phyloP scores from a whole-genome alignment of 2,329 filamentous ascomycete genomes.

The Phaeomoniella chlamydospora region DNA sequence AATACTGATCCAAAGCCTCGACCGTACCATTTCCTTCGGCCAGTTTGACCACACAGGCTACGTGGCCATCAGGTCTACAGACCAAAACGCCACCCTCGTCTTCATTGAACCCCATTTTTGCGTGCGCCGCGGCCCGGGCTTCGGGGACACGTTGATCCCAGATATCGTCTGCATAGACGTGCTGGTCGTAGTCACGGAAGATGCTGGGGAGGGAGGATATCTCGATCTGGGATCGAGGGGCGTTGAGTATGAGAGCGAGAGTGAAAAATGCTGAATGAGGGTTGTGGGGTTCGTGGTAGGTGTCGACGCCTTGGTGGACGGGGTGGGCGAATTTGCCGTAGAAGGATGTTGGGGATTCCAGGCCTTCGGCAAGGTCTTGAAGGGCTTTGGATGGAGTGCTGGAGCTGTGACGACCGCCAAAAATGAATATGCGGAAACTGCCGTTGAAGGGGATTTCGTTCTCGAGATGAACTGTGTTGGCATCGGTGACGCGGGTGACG shows the following conservation, averaged over 20 bases:
- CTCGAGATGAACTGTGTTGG: conserved; percentile 80
- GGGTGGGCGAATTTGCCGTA: conserved; percentile 29
- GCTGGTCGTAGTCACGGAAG: conserved; percentile 62
- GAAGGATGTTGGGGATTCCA: conserved; percentile 25
- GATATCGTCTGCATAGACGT: conserved; percentile 76
- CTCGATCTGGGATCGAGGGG: conserved; percentile 53
- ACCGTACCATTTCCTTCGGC: conserved; percentile 65
- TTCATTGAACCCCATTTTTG: conserved; percentile 70
- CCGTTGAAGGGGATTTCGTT: conserved; percentile 83
- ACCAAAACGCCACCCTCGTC: conserved; percentile 47
- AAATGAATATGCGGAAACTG: conserved; percentile 73
- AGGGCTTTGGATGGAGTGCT: conserved; percentile 42
- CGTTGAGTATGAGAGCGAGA: conserved; percentile 60
- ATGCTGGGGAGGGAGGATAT: conserved; percentile 57
- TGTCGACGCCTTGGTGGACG: conserved; percentile 45
- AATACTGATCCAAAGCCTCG: conserved; percentile 72
- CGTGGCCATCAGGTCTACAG: conserved; percentile 75
- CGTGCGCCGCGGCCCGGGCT: conserved; percentile 61
- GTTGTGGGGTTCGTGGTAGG: conserved; percentile 68
- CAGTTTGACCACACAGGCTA: conserved; percentile 60
- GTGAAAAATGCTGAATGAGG: conserved; percentile 76
- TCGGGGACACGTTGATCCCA: conserved; percentile 56
- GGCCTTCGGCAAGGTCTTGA: conserved; percentile 50
- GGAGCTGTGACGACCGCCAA: conserved; percentile 53
- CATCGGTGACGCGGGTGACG: conserved; percentile 75